These are phyloP conservation scores for Picea glauca DNA, from an alignment of 75 land plant species.

Conservation along the genomic window DNA sequence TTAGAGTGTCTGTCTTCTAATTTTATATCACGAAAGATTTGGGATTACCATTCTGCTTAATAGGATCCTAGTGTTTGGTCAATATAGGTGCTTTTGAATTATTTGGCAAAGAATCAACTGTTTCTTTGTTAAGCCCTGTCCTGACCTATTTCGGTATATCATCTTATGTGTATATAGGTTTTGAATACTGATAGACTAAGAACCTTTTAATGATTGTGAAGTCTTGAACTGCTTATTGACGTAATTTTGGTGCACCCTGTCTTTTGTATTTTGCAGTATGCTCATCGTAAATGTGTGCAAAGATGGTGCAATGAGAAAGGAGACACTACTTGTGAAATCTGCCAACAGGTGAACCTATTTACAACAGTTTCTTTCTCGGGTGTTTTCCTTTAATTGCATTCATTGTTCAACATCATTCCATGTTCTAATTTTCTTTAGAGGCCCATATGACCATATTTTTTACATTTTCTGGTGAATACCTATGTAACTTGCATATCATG, in stretches of 20 bases:
- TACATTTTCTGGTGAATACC: not conserved
- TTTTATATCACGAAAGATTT: not conserved
- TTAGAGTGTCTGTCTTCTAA: not conserved
- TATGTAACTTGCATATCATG: not conserved
- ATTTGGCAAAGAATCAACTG: not conserved
- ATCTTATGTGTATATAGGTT: not conserved
- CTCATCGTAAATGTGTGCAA: constrained; percentile 64
- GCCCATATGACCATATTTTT: too few relatives aligned
- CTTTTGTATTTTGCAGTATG: constrained; percentile 34
- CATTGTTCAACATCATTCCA: not conserved
- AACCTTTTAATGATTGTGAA: not conserved
- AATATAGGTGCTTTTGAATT: not conserved
- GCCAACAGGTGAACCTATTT: constrained; percentile 43
- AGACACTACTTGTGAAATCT: constrained; percentile 53
- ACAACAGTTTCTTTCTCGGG: not conserved
- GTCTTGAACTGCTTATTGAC: not conserved
- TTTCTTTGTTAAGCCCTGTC: not conserved
- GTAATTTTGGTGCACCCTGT: not conserved
- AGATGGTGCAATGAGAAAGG: constrained; percentile 68
- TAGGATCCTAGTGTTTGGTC: too few relatives aligned
- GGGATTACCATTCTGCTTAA: not conserved
- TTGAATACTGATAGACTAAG: not conserved
- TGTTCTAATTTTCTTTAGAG: not conserved
- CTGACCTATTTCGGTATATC: not conserved
- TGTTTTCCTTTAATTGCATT: not conserved